Conservation (phyloP, 2,329 filamentous ascomycete species). For the Incumbomyces delicatus region DNA sequence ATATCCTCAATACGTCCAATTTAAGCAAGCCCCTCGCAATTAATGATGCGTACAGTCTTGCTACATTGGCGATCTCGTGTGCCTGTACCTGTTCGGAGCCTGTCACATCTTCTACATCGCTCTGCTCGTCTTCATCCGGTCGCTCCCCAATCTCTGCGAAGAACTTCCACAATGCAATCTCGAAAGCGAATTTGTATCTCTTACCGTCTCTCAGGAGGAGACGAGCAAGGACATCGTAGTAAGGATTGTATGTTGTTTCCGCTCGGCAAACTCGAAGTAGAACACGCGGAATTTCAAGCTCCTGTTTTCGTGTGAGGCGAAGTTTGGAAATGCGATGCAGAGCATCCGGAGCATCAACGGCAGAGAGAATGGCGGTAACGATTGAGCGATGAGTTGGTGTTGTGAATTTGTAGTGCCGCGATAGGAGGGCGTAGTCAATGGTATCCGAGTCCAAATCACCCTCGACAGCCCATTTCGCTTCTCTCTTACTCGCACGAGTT, state of each 20-base stretch:
- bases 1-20: slow-evolving; percentile 48
- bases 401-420: slow-evolving; percentile 73
- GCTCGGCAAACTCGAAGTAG: slow-evolving; percentile 77
- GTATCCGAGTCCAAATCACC: slow-evolving; percentile 31
- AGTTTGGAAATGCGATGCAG: slow-evolving; percentile 71
- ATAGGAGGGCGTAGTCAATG: slow-evolving; percentile 63
- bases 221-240: slow-evolving; percentile 77
- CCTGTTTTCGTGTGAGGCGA: slow-evolving; percentile 73
- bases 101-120: slow-evolving; percentile 32
- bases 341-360: slow-evolving; percentile 73
- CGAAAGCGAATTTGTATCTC: slow-evolving; percentile 72
- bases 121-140: slow-evolving; percentile 47
- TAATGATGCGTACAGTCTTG: slow-evolving; percentile 55
- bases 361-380: slow-evolving; percentile 82
- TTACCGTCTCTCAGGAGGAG: slow-evolving; percentile 62
- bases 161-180: slow-evolving; percentile 75
- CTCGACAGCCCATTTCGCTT: neutral
- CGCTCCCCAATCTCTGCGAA: slow-evolving; percentile 81
- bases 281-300: slow-evolving; percentile 77
- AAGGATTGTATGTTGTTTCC: slow-evolving; percentile 80
- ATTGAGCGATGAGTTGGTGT: slow-evolving; percentile 82
- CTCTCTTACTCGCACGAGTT: neutral
- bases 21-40: slow-evolving; percentile 51
- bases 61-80: slow-evolving; percentile 56
- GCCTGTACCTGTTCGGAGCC: slow-evolving; percentile 37